Percentiles rank a stretch among this genome's conserved stretches.
Conservation (phyloP, 805 yeast species). For the Saturnispora sanitii region DNA sequence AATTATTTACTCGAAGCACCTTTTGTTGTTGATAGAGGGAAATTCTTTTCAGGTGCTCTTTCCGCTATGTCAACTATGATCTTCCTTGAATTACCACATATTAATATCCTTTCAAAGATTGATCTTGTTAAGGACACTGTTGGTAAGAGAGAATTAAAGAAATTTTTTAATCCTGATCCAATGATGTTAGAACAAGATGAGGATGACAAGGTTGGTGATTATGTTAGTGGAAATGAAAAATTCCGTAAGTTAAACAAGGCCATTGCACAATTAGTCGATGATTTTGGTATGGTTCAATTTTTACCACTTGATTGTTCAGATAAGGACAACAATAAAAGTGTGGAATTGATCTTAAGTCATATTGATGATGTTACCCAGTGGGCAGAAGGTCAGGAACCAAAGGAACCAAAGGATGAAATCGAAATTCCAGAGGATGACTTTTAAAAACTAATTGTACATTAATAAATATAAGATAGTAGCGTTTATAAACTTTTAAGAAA, state of each 20-base stretch:
- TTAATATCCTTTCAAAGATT: slow-evolving; percentile 77
- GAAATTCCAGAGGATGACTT: slow-evolving; percentile 48
- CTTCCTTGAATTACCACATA: slow-evolving; percentile 86
- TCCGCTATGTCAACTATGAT: slow-evolving; percentile 99
- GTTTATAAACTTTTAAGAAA: neutral
- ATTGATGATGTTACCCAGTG: slow-evolving; percentile 97
- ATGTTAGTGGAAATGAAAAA: slow-evolving; percentile 36
- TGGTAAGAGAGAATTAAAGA: slow-evolving; percentile 66
- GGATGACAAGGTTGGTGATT: slow-evolving; percentile 21
- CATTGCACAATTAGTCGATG: slow-evolving; percentile 87
- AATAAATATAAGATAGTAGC: too few species aligned
- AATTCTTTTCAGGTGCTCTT: slow-evolving; percentile 90
- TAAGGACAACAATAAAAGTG: slow-evolving; percentile 56
- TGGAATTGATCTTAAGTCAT: slow-evolving; percentile 76
- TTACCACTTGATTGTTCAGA: slow-evolving; percentile 69
- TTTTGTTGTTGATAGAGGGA: slow-evolving; percentile 80
- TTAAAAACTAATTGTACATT: slow-evolving; percentile 1
- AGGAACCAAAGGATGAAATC: slow-evolving; percentile 78
- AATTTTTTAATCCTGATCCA: slow-evolving; percentile 89
- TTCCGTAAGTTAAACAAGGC: slow-evolving; percentile 65
- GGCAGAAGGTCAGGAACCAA: slow-evolving; percentile 94
- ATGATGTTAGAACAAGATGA: slow-evolving; percentile 45
- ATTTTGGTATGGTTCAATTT: slow-evolving; percentile 97
- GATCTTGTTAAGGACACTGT: slow-evolving; percentile 78
- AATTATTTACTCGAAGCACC: slow-evolving; percentile 90